Conservation (phyloP, 1,139 yeast species). For the Kurtzmaniella quercitrusa region DNA sequence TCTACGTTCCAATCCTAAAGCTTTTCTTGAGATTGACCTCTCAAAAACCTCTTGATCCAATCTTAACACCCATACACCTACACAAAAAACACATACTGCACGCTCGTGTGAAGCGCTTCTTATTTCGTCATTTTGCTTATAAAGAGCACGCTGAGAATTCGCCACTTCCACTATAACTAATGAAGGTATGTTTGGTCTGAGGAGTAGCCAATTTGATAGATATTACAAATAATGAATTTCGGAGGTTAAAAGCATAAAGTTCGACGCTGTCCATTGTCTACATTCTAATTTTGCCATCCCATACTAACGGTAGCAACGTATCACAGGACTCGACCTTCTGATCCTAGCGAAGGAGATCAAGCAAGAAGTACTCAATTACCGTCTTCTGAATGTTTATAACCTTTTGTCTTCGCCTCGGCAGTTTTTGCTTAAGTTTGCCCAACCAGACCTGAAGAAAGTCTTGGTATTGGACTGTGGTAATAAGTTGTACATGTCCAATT, state of each 20-base stretch:
- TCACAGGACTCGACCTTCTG: constrained; percentile 78
- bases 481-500: constrained; percentile 74
- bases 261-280: too few species aligned
- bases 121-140: too few species aligned
- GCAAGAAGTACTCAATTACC: constrained; percentile 51
- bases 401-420: constrained; percentile 69
- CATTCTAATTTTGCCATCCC: too few species aligned
- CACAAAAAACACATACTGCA: background rate
- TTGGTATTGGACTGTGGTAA: constrained; percentile 85
- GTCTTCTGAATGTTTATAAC: constrained; percentile 85
- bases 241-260: too few species aligned
- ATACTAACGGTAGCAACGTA: constrained; percentile 59
- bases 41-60: background rate
- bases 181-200: background rate
- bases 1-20: too few species aligned
- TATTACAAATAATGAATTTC: too few species aligned
- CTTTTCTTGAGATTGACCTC: background rate
- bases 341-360: constrained; percentile 66
- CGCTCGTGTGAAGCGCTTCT: background rate
- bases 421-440: constrained; percentile 73
- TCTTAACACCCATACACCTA: background rate
- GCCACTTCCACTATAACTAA: background rate
- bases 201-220: too few species aligned
- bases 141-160: background rate
- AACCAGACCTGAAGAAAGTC: constrained; percentile 76